Evolutionary conservation across 73 alveolate species (phyloP).

Genomic region (Paramecium bursaria): DNA sequence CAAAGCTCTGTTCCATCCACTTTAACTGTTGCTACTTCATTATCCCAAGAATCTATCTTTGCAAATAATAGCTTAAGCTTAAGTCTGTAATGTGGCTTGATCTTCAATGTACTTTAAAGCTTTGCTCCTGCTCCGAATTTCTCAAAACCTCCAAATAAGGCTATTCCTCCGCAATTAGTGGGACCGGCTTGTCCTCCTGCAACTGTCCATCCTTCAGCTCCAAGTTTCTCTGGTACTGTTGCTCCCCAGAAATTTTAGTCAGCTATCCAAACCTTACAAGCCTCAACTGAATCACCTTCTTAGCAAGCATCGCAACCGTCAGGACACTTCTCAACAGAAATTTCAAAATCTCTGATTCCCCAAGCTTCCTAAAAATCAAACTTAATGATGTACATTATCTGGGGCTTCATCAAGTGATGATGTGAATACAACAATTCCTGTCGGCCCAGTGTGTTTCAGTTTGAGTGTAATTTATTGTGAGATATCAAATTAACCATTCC

Average conservation of each 20-base stretch:
- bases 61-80: neutral
- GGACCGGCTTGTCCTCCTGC: slow-evolving; percentile 17
- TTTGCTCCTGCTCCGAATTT: neutral
- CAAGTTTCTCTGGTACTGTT: neutral
- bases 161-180: slow-evolving; percentile 14
- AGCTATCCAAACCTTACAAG: slow-evolving; percentile 4
- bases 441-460: neutral
- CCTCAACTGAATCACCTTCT: slow-evolving; percentile 3
- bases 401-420: neutral
- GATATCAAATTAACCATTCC: too few species aligned
- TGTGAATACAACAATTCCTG: neutral
- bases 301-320: slow-evolving; percentile 50
- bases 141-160: slow-evolving; percentile 17
- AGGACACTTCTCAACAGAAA: slow-evolving; percentile 34
- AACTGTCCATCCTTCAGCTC: slow-evolving; percentile 57
- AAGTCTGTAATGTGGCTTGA: slow-evolving; percentile 19
- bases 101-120: neutral
- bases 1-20: neutral
- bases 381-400: neutral
- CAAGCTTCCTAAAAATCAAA: neutral
- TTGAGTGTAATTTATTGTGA: too few species aligned
- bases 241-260: neutral
- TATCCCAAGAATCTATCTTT: slow-evolving; percentile 28
- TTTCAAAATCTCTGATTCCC: neutral
- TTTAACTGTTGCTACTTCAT: slow-evolving; percentile 4